Evolutionary conservation across 148 eudicot genomes (phyloP).

Genomic region (Heliosperma pusillum): DNA sequence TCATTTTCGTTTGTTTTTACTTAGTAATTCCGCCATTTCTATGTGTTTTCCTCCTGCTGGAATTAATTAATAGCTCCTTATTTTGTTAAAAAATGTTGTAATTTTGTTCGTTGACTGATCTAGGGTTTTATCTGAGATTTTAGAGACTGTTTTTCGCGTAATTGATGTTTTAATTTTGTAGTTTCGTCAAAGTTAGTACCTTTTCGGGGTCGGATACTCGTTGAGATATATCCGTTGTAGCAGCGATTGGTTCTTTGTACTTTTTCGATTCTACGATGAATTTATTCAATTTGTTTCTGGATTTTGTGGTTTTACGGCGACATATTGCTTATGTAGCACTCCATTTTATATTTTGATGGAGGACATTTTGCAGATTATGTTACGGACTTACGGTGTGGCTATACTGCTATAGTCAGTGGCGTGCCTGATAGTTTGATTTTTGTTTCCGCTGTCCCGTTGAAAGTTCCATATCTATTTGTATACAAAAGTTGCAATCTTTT

Average conservation of each 20-base stretch:
- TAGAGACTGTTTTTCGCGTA: not conserved
- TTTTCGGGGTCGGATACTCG: too few relatives aligned
- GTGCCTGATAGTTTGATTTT: not conserved
- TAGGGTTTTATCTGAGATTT: not conserved
- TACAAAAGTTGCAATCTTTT: too few relatives aligned
- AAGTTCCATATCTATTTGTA: too few relatives aligned
- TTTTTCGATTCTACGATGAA: not conserved
- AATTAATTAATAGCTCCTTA: not conserved
- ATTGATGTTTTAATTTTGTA: too few relatives aligned
- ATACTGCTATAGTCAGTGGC: not conserved
- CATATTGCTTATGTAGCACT: not conserved
- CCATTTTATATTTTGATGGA: not conserved
- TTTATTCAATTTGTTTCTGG: not conserved
- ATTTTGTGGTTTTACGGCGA: not conserved
- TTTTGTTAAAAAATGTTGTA: not conserved
- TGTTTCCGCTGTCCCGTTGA: too few relatives aligned
- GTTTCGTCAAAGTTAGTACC: not conserved
- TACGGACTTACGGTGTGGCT: too few relatives aligned
- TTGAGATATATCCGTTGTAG: too few relatives aligned
- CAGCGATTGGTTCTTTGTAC: too few relatives aligned
- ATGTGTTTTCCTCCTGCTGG: not conserved
- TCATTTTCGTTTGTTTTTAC: not conserved
- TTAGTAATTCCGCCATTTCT: not conserved
- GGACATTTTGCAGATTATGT: not conserved
- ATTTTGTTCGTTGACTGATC: not conserved